Conservation (phyloP, 2,329 filamentous ascomycete species). For the Metarhizium brunneum region DNA sequence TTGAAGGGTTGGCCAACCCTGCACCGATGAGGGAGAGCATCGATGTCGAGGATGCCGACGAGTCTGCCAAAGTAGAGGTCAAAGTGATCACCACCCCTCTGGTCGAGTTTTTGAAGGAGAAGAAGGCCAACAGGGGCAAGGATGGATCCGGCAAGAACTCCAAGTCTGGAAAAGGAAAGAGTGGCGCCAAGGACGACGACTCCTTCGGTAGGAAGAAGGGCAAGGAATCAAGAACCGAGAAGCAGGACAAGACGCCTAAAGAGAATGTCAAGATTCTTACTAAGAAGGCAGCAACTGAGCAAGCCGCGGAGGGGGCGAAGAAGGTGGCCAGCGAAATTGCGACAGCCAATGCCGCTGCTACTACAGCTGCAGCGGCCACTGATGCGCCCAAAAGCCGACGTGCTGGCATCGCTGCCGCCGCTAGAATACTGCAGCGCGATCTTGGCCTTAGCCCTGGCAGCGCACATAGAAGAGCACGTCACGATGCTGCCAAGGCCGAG, state of each 20-base stretch:
- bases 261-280: conserved; percentile 56
- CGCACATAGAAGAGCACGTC: conserved; percentile 50
- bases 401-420: conserved; percentile 53
- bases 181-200: conserved; percentile 35
- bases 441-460: conserved; percentile 55
- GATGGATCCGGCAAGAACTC: conserved; percentile 36
- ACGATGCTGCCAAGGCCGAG: conserved; percentile 49
- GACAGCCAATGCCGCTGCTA: conserved; percentile 21
- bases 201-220: conserved; percentile 55
- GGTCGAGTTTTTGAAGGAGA: conserved; percentile 83
- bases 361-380: neutral
- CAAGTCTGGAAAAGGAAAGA: conserved; percentile 45
- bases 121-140: conserved; percentile 68
- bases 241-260: conserved; percentile 41
- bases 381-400: conserved; percentile 41
- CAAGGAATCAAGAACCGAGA: conserved; percentile 49
- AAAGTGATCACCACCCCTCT: conserved; percentile 78
- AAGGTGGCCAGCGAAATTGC: conserved; percentile 27
- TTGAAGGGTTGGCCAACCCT: conserved; percentile 75
- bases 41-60: conserved; percentile 32
- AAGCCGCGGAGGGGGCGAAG: conserved; percentile 37
- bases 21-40: conserved; percentile 32
- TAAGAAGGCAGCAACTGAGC: conserved; percentile 45
- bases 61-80: conserved; percentile 36
- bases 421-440: conserved; percentile 56